phyloP scores from a whole-genome alignment of 441 rosid genomes.

The Lepidium campestre region DNA sequence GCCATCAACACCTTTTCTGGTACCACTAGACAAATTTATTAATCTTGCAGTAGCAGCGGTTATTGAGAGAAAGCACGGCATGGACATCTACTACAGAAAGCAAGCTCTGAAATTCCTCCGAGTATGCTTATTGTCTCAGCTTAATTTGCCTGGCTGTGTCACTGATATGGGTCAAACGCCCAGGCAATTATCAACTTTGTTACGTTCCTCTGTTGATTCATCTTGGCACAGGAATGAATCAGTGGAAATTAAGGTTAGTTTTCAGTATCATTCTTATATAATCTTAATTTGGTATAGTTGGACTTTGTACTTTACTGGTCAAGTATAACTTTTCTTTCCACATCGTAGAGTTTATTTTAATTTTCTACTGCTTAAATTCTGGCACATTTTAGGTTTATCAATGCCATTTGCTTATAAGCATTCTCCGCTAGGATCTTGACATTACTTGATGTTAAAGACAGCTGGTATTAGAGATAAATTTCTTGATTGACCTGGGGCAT shows the following conservation, averaged over 20 bases:
- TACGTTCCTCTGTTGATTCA: conserved; percentile 69
- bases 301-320: conserved; percentile 4
- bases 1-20: conserved; percentile 95
- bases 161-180: conserved; percentile 70
- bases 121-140: conserved; percentile 93
- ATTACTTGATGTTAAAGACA: neutral
- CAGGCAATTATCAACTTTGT: conserved; percentile 55
- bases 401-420: neutral
- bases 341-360: neutral
- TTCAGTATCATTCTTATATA: neutral
- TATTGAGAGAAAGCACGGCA: conserved; percentile 54
- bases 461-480: neutral
- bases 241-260: conserved; percentile 75
- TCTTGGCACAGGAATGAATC: conserved; percentile 77
- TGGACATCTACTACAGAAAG: conserved; percentile 82
- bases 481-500: neutral
- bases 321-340: neutral
- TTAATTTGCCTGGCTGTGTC: conserved; percentile 86
- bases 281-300: conserved; percentile 10
- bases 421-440: neutral
- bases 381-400: neutral
- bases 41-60: conserved; percentile 97
- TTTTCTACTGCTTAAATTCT: neutral
- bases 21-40: conserved; percentile 91
- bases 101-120: conserved; percentile 90